A percentile compares a stretch with the other conserved stretches of the same genome.
Conservation (phyloP, 2,329 filamentous ascomycete genomes). For the Aspergillus sp. region DNA sequence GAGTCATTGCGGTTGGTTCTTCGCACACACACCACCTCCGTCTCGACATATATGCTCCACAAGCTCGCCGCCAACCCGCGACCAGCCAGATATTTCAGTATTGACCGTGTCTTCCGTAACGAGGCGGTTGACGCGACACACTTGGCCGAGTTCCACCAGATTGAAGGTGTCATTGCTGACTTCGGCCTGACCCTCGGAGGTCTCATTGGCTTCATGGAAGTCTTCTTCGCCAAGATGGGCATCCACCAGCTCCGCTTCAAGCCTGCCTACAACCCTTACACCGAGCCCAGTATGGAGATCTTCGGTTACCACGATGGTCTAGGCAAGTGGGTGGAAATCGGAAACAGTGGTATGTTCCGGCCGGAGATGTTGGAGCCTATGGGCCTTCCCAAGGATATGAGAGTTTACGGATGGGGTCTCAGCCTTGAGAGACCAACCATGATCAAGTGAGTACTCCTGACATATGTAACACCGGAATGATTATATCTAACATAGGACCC, state of each 20-base stretch:
- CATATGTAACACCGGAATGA: background rate
- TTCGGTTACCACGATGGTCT: conserved; percentile 92
- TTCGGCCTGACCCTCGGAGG: conserved; percentile 90
- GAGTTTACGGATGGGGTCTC: conserved; percentile 92
- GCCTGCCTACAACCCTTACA: conserved; percentile 94
- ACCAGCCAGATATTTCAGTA: conserved; percentile 95
- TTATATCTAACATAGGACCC: conserved; percentile 5
- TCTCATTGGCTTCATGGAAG: conserved; percentile 89
- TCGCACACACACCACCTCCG: conserved; percentile 92
- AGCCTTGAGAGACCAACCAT: conserved; percentile 93
- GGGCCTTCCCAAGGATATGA: conserved; percentile 87
- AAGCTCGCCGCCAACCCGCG: conserved; percentile 81
- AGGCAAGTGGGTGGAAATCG: conserved; percentile 92
- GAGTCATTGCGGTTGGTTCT: conserved; percentile 86
- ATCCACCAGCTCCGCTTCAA: conserved; percentile 88
- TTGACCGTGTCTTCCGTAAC: conserved; percentile 97
- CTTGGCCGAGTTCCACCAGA: conserved; percentile 96
- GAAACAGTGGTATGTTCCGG: conserved; percentile 98
- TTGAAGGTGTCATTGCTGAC: conserved; percentile 97
- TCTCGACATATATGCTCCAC: conserved; percentile 87
- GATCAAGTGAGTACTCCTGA: conserved; percentile 71
- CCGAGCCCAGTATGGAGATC: conserved; percentile 96
- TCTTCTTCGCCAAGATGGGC: conserved; percentile 96
- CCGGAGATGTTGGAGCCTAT: conserved; percentile 96
- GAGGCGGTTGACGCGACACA: conserved; percentile 97